These are phyloP conservation scores for Neurospora hispaniola DNA, from an alignment of 495 filamentous ascomycete genomes.

Conservation along the genomic window DNA sequence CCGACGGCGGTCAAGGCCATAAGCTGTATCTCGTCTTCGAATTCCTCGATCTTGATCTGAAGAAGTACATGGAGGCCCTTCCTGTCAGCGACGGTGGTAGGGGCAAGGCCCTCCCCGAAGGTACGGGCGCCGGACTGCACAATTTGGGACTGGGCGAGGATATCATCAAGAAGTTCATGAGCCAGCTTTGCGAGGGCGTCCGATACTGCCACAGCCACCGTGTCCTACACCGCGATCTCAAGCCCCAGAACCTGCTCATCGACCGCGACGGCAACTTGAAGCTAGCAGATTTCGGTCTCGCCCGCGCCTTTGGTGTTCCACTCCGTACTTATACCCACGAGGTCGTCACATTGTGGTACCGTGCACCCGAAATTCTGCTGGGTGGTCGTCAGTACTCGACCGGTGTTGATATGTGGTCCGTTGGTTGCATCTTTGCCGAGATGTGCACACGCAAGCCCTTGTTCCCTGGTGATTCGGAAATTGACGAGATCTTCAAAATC, in stretches of 20 bases:
- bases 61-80: slow-evolving; percentile 98
- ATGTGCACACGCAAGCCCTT: slow-evolving; percentile 98
- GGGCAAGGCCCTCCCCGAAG: slow-evolving; percentile 79
- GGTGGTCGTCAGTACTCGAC: slow-evolving; percentile 97
- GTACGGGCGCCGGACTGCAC: slow-evolving; percentile 52
- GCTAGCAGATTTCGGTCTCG: slow-evolving; percentile 93
- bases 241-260: slow-evolving; percentile 96
- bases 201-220: slow-evolving; percentile 95
- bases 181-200: slow-evolving; percentile 81
- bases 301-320: slow-evolving; percentile 91
- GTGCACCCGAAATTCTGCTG: slow-evolving; percentile 93
- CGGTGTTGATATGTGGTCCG: slow-evolving; percentile 98
- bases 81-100: slow-evolving; percentile 83
- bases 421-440: slow-evolving; percentile 97
- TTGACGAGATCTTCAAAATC: slow-evolving; percentile 99
- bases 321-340: slow-evolving; percentile 97
- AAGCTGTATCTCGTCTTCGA: slow-evolving; percentile 95
- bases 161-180: slow-evolving; percentile 98
- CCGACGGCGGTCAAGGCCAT: slow-evolving; percentile 59
- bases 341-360: slow-evolving; percentile 98
- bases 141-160: slow-evolving; percentile 70
- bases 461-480: slow-evolving; percentile 96
- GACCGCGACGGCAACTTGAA: slow-evolving; percentile 92
- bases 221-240: slow-evolving; percentile 89
- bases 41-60: slow-evolving; percentile 86